Evolutionary conservation across 2,329 filamentous ascomycete genomes (phyloP).

Genomic region (Sporothrix protearum): DNA sequence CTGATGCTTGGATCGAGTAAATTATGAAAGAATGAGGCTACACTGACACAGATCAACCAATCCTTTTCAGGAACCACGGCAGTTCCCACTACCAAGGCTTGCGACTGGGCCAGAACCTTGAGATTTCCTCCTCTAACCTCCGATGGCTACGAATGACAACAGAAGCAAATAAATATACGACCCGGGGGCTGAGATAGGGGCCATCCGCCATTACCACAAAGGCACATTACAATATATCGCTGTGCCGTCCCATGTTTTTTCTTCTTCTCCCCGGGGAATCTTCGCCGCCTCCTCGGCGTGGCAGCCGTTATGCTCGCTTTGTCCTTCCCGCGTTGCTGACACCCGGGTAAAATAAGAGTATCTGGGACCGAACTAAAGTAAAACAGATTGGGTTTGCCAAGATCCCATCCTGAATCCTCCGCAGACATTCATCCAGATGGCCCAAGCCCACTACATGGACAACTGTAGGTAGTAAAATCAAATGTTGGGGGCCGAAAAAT

Average conservation of each 20-base stretch:
- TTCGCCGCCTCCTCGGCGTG: background rate
- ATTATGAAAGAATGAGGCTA: background rate
- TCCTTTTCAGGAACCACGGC: background rate
- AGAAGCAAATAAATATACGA: background rate
- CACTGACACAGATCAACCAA: background rate
- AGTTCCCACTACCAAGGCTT: background rate
- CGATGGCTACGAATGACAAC: background rate
- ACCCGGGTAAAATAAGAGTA: background rate
- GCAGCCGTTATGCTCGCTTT: background rate
- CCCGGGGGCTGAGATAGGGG: background rate
- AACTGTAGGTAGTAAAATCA: background rate
- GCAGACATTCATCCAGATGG: conserved; percentile 11
- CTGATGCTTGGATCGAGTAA: background rate
- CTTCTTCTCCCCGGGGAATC: background rate
- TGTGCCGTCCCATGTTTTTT: background rate
- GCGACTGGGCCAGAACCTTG: background rate
- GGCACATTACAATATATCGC: background rate
- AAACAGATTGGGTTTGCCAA: background rate
- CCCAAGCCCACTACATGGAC: background rate
- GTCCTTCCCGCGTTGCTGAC: background rate
- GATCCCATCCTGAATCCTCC: conserved; percentile 13
- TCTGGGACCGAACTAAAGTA: background rate
- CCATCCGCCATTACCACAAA: background rate
- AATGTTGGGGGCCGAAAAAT: background rate
- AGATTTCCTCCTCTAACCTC: background rate